Conservation (phyloP, 257 asterid genomes). For the Lavandula angustifolia region DNA sequence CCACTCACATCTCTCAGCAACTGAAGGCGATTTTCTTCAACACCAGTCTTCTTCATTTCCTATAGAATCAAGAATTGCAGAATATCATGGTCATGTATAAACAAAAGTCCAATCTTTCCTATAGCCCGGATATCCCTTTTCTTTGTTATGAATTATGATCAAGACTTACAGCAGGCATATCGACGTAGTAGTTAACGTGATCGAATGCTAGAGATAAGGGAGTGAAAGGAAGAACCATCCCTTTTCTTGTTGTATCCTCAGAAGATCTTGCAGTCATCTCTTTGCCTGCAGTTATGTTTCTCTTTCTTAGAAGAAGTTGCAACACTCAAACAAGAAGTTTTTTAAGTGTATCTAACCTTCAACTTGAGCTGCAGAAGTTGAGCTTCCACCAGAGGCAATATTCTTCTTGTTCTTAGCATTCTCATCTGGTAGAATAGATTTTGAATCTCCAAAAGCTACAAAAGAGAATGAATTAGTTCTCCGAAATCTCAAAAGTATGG, state of each 20-base stretch:
- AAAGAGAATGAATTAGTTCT: conserved; percentile 7
- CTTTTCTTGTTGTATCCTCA: conserved; percentile 44
- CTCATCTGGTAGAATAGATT: conserved; percentile 47
- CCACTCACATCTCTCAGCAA: conserved; percentile 76
- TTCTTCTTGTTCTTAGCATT: conserved; percentile 43
- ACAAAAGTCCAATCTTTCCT: too few species aligned
- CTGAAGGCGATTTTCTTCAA: conserved; percentile 73
- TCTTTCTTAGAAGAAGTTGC: conserved; percentile 14
- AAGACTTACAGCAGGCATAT: conserved; percentile 93
- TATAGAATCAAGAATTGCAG: conserved; percentile 30
- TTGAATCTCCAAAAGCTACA: conserved; percentile 80
- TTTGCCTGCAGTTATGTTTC: conserved; percentile 44
- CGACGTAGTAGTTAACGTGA: conserved; percentile 86
- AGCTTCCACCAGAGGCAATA: conserved; percentile 27
- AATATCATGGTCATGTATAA: too few species aligned
- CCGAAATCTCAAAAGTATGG: conserved; percentile 25
- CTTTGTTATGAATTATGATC: too few species aligned
- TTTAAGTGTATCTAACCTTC: conserved; percentile 59
- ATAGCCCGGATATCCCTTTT: too few species aligned
- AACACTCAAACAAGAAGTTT: too few species aligned
- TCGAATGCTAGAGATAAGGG: conserved; percentile 81
- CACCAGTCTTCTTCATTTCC: conserved; percentile 80
- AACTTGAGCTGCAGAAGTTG: conserved; percentile 39
- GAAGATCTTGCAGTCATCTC: conserved; percentile 44
- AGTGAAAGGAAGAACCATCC: conserved; percentile 96